A percentile compares a stretch with the other conserved stretches of the same genome.
phyloP scores from a whole-genome alignment of 306 rosid species.

The Casuarina equisetifolia region DNA sequence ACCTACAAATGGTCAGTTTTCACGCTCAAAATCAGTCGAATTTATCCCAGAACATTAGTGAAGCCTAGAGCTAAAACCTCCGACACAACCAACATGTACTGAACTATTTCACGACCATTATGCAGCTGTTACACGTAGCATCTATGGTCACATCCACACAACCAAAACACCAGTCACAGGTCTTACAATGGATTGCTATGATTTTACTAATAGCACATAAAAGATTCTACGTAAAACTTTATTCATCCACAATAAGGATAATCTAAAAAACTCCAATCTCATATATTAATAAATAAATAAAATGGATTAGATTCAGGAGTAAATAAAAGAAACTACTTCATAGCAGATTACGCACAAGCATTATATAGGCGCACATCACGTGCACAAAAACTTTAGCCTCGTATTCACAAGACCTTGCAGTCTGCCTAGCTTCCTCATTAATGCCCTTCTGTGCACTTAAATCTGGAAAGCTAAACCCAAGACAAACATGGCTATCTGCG shows the following conservation, averaged over 20 bases:
- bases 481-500: neutral
- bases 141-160: neutral
- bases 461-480: neutral
- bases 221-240: neutral
- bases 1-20: conserved; percentile 34
- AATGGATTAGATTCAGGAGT: neutral
- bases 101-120: neutral
- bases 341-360: neutral
- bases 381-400: neutral
- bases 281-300: neutral
- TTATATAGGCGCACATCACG: neutral
- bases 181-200: neutral
- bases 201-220: neutral
- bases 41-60: neutral
- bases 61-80: no score
- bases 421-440: neutral
- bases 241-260: neutral
- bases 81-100: neutral
- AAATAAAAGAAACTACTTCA: neutral
- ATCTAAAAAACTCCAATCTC: neutral
- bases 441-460: neutral
- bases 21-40: conserved; percentile 5
- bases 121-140: neutral
- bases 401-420: neutral
- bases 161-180: neutral